Conservation (phyloP, 2,329 filamentous ascomycete species). For the Tolypocladium amazonense region DNA sequence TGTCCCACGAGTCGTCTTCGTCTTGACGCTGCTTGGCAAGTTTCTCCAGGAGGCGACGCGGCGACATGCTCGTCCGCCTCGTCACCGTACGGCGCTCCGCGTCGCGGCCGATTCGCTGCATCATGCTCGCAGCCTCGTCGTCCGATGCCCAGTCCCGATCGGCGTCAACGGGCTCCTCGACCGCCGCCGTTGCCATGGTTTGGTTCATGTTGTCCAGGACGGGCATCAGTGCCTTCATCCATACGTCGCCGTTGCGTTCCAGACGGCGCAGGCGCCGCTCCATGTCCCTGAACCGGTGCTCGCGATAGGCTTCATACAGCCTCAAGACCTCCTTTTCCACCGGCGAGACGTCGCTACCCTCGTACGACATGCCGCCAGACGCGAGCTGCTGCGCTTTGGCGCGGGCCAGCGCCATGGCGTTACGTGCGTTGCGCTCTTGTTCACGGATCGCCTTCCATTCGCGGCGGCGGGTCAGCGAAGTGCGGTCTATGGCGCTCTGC, state of each 20-base stretch:
- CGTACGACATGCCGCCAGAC: slow-evolving; percentile 11
- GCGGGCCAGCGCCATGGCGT: slow-evolving; percentile 10
- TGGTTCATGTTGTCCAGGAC: slow-evolving; percentile 33
- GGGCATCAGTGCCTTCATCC: slow-evolving; percentile 31
- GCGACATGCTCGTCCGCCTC: slow-evolving; percentile 15
- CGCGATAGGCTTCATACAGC: slow-evolving; percentile 29
- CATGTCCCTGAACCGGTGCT: slow-evolving; percentile 34
- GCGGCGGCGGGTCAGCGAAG: slow-evolving; percentile 19
- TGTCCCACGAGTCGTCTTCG: slow-evolving; percentile 12
- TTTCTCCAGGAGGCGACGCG: slow-evolving; percentile 17
- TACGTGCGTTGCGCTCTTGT: slow-evolving; percentile 12
- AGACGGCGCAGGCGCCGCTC: slow-evolving; percentile 33
- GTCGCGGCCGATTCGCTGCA: slow-evolving; percentile 3
- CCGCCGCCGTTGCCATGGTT: slow-evolving; percentile 14
- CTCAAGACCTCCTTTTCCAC: slow-evolving; percentile 23
- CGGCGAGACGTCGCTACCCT: slow-evolving; percentile 8
- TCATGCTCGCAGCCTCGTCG: slow-evolving; percentile 12
- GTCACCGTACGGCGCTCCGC: slow-evolving; percentile 9
- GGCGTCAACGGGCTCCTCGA: slow-evolving; percentile 6
- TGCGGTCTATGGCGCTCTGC: slow-evolving; percentile 14
- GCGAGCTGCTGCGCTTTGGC: slow-evolving; percentile 10
- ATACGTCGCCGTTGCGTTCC: slow-evolving; percentile 35
- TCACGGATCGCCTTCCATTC: slow-evolving; percentile 22
- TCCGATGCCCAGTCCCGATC: slow-evolving; percentile 20
- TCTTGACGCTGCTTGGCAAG: slow-evolving; percentile 9